Percentiles rank a stretch among this genome's conserved stretches.
Conservation (phyloP, 257 asterid genomes). For the Marsdenia floribunda region DNA sequence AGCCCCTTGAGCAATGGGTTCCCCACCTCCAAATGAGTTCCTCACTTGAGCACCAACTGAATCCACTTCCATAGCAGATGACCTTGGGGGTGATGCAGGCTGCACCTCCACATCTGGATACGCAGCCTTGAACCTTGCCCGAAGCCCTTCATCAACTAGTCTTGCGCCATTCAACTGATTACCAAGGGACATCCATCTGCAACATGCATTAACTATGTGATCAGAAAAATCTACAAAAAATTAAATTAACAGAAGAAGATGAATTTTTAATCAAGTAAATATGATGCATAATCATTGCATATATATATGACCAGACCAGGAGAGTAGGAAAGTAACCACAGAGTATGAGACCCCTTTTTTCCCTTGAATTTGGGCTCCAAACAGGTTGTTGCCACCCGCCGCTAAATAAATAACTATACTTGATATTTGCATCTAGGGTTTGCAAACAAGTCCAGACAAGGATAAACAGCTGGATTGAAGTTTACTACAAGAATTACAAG, state of each 20-base stretch:
- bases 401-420: neutral
- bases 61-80: constrained; percentile 72
- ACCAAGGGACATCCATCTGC: constrained; percentile 95
- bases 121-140: constrained; percentile 97
- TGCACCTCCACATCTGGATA: constrained; percentile 94
- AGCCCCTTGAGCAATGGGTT: constrained; percentile 26
- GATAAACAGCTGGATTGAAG: neutral
- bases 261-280: neutral
- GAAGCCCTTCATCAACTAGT: constrained; percentile 83
- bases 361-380: neutral
- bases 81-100: constrained; percentile 88
- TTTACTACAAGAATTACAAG: neutral
- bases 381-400: too few relatives aligned
- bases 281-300: neutral
- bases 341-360: neutral
- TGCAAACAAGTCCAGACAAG: neutral
- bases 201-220: neutral
- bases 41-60: constrained; percentile 34
- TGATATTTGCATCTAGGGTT: neutral
- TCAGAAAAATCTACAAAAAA: neutral
- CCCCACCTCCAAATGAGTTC: constrained; percentile 30
- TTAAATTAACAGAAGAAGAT: neutral
- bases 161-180: constrained; percentile 90
- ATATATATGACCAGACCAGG: neutral
- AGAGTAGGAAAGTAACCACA: neutral